Percentiles rank a stretch among this genome's conserved stretches.
phyloP scores from a whole-genome alignment of 2,329 filamentous ascomycete genomes.

The Ustulina deusta region DNA sequence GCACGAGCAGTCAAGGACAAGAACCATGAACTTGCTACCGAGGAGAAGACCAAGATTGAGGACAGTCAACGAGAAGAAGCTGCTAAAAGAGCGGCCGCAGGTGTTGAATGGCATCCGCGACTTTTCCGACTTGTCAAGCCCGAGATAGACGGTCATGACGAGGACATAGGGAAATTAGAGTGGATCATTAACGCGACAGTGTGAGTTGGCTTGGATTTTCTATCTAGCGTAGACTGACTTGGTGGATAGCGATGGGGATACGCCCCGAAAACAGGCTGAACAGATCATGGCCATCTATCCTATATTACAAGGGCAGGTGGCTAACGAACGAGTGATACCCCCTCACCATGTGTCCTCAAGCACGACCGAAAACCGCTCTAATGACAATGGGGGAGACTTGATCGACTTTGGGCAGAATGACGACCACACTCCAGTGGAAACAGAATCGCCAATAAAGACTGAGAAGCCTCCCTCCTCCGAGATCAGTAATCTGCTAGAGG shows the following conservation, averaged over 20 bases:
- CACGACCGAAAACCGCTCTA: constrained; percentile 33
- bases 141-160: constrained; percentile 76
- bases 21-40: constrained; percentile 90
- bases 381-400: constrained; percentile 56
- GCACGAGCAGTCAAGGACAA: constrained; percentile 83
- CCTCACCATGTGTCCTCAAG: constrained; percentile 57
- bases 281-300: constrained; percentile 90
- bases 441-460: not conserved
- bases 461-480: constrained; percentile 45
- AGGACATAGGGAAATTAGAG: constrained; percentile 89
- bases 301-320: constrained; percentile 81
- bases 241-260: constrained; percentile 63
- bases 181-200: constrained; percentile 93
- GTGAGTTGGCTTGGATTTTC: constrained; percentile 61
- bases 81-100: constrained; percentile 79
- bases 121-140: constrained; percentile 83
- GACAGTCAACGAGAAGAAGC: constrained; percentile 92
- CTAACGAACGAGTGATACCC: constrained; percentile 66
- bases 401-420: constrained; percentile 69
- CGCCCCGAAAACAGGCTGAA: constrained; percentile 77
- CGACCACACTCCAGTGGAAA: constrained; percentile 31
- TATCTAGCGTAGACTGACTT: constrained; percentile 33
- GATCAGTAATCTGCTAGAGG: constrained; percentile 58
- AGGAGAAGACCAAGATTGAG: constrained; percentile 96
- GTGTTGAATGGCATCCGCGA: constrained; percentile 87